A percentile compares a stretch with the other conserved stretches of the same genome.
phyloP scores from a whole-genome alignment of 495 filamentous ascomycete species.

The Filosporella fistucella region DNA sequence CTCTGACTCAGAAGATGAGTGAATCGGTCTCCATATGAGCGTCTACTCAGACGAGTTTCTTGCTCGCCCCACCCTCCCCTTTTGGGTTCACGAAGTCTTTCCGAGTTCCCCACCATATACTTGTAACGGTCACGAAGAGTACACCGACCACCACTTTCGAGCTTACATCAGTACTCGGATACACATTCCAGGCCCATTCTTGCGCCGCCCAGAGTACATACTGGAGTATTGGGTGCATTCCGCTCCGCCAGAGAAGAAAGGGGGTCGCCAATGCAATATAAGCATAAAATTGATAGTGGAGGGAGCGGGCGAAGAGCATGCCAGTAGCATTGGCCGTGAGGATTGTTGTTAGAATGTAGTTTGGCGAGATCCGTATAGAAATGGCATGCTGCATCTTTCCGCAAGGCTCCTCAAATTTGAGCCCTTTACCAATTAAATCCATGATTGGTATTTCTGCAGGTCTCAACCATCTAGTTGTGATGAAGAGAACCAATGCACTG shows the following conservation, averaged over 20 bases:
- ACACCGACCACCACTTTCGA: slow-evolving; percentile 71
- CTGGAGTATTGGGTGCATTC: slow-evolving; percentile 67
- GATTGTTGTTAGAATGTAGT: slow-evolving; percentile 73
- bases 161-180: slow-evolving; percentile 80
- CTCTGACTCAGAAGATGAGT: slow-evolving; percentile 50
- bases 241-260: slow-evolving; percentile 82
- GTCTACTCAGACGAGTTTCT: slow-evolving; percentile 20
- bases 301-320: slow-evolving; percentile 81
- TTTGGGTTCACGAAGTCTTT: slow-evolving; percentile 29
- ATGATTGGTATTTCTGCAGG: slow-evolving; percentile 39
- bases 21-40: slow-evolving; percentile 9
- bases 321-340: slow-evolving; percentile 80
- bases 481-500: slow-evolving; percentile 59
- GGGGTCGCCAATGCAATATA: slow-evolving; percentile 91
- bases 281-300: slow-evolving; percentile 97
- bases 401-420: slow-evolving; percentile 50
- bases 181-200: slow-evolving; percentile 97
- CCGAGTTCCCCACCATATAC: slow-evolving; percentile 56
- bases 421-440: slow-evolving; percentile 45
- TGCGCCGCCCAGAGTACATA: slow-evolving; percentile 75
- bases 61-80: slow-evolving; percentile 21
- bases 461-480: slow-evolving; percentile 41
- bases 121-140: slow-evolving; percentile 59
- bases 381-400: slow-evolving; percentile 47
- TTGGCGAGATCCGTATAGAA: slow-evolving; percentile 56